These are phyloP conservation scores for Cercospora sp. DNA, from an alignment of 2,329 filamentous ascomycete genomes.

Conservation along the genomic window DNA sequence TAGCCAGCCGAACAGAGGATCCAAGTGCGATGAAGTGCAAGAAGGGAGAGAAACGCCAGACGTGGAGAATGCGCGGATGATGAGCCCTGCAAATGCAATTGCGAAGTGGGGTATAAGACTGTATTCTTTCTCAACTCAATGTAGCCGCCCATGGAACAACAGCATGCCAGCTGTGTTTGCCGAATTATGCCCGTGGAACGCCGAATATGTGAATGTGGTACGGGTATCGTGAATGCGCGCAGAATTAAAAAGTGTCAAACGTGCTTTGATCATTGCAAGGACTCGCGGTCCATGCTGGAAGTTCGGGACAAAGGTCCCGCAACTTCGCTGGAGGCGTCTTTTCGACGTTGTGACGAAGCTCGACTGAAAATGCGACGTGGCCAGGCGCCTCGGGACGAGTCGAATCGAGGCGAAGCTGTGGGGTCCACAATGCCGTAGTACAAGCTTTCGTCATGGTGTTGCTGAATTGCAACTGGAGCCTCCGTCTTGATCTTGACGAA, in stretches of 20 bases:
- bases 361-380: conserved; percentile 46
- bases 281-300: conserved; percentile 39
- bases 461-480: conserved; percentile 33
- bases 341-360: conserved; percentile 45
- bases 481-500: conserved; percentile 82
- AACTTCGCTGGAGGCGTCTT: conserved; percentile 27
- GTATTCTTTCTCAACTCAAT: conserved; percentile 9
- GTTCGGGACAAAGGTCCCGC: conserved; percentile 36
- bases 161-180: conserved; percentile 18
- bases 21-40: not conserved
- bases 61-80: not conserved
- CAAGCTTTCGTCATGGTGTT: conserved; percentile 28
- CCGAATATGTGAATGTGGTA: conserved; percentile 13
- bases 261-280: conserved; percentile 24
- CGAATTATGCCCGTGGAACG: conserved; percentile 17
- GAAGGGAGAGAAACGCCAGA: not conserved
- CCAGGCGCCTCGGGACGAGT: conserved; percentile 39
- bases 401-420: conserved; percentile 35
- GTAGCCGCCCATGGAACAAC: not conserved
- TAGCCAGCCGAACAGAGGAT: not conserved
- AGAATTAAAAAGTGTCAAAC: conserved; percentile 7
- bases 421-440: conserved; percentile 32
- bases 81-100: not conserved
- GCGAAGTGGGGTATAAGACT: conserved; percentile 15
- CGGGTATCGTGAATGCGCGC: conserved; percentile 17